Conservation (phyloP, 805 yeast species). For the Lipomyces chichibuensis region DNA sequence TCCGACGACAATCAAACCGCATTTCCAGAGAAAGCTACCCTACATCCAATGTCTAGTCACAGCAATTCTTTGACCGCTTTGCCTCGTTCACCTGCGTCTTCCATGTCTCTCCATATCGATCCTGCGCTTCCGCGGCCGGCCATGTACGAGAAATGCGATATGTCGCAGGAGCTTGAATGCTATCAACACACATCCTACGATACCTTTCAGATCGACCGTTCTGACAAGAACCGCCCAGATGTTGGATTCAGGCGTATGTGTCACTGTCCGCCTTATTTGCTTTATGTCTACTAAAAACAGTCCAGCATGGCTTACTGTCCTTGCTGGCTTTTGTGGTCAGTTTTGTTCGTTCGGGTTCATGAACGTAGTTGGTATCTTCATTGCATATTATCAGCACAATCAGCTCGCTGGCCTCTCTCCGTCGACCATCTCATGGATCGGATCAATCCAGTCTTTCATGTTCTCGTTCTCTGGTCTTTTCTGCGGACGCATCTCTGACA, state of each 20-base stretch:
- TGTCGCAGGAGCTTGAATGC: background rate
- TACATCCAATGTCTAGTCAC: background rate
- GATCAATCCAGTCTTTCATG: slow-evolving; percentile 28
- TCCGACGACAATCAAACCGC: background rate
- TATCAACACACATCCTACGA: slow-evolving; percentile 13
- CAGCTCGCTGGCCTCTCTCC: slow-evolving; percentile 21
- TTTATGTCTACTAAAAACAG: background rate
- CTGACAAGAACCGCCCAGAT: slow-evolving; percentile 15
- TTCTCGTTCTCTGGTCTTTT: slow-evolving; percentile 27
- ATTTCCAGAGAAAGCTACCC: background rate
- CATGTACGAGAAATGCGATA: background rate
- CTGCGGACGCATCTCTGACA: slow-evolving; percentile 31
- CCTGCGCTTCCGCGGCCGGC: background rate
- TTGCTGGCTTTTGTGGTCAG: slow-evolving; percentile 62
- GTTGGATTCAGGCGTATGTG: slow-evolving; percentile 22
- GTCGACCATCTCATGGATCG: slow-evolving; percentile 34
- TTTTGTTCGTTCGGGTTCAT: slow-evolving; percentile 61
- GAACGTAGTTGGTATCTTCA: slow-evolving; percentile 30
- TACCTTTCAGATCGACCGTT: slow-evolving; percentile 14
- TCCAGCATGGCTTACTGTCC: slow-evolving; percentile 53
- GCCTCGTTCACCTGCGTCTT: background rate
- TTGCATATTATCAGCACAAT: slow-evolving; percentile 28
- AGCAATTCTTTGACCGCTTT: background rate
- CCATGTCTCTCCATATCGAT: background rate
- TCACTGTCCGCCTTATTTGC: background rate